A percentile compares a stretch with the other conserved stretches of the same genome.
phyloP scores from a whole-genome alignment of 768 basidiomycete genomes.

The Tylopilus intermedius region DNA sequence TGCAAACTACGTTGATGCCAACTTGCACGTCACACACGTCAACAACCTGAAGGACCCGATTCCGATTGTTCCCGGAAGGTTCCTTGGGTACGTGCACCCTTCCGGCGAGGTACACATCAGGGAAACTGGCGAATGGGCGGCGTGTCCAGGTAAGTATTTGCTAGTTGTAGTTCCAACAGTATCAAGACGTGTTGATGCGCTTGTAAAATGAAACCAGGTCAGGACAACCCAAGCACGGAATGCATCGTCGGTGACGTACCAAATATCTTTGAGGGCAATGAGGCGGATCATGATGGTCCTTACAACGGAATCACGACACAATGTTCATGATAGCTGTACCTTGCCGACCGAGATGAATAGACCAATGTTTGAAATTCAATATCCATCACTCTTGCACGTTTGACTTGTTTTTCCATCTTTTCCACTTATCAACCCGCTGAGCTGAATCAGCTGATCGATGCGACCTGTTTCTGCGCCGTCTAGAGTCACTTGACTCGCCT shows the following conservation, averaged over 20 bases:
- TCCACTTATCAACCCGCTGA: neutral
- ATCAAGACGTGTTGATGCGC: too few species aligned
- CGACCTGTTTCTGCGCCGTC: neutral
- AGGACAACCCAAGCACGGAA: conserved; percentile 49
- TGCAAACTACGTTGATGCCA: conserved; percentile 48
- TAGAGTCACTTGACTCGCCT: neutral
- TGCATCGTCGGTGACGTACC: conserved; percentile 22
- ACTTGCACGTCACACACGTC: conserved; percentile 43
- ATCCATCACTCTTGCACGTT: neutral
- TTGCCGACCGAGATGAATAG: neutral
- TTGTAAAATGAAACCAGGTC: conserved; percentile 33
- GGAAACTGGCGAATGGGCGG: conserved; percentile 43
- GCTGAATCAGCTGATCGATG: neutral
- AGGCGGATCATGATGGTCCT: conserved; percentile 42
- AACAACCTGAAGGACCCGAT: conserved; percentile 44
- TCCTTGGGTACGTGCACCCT: conserved; percentile 37
- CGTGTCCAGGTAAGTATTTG: conserved; percentile 41
- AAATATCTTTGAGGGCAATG: conserved; percentile 39
- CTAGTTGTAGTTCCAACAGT: neutral
- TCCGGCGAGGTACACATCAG: conserved; percentile 40
- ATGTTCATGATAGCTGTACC: neutral
- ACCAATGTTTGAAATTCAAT: neutral
- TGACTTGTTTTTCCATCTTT: neutral
- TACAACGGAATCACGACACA: conserved; percentile 24
- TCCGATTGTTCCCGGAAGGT: conserved; percentile 31